Base-by-base conservation (phyloP, 495 filamentous ascomycete genomes). In the Aspergillus carlsbadensis region DNA sequence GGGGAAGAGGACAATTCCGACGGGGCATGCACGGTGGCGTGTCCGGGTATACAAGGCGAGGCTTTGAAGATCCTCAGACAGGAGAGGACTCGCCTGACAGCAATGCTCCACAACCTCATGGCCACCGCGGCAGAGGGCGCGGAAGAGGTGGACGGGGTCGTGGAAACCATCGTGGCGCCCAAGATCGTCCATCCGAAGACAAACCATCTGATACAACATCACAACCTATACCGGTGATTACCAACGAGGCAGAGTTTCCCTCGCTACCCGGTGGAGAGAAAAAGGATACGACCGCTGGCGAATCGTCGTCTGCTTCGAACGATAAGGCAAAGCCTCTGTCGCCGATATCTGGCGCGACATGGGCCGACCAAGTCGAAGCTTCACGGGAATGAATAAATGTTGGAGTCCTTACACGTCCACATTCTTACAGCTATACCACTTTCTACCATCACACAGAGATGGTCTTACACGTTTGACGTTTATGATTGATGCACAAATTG, bases 21-120 rank as follows among this genome's bases (percentile, higher is more conserved):
- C 72, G 85, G 43, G 85, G 85, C 10, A 83, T 81, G 61, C 77
- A 85, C 64, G 85, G 86, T 13, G 85, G 83, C 29, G 78, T 87
- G 13, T 70, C 74, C 42, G 75, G 74, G 22, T 63, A 67, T 37
- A 52, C 56, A 1, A 65, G 75, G 54, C 65, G 65, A 17, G 69
- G 74, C 54, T 69, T 70, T 43, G 66, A 63, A 33, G 69, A 65
- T 13, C 50, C 60, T 33, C 54, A 65, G 2, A 15, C 66, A 13
- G 62, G 60, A 5, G 70, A 71, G 22, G 58, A 62, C 18, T 4
- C 22, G 14, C 29, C 46, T 14, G 26, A 44, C 33, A 41, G 33
- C 35, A 17, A 43, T 14, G n/a, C 7, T 15, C 2, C 33, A 2
- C 44, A 33, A 29, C 44, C 50, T 26, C 40, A 51, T 24, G 52